phyloP scores from a whole-genome alignment of 441 rosid species.

The Bruguiera hainesii region DNA sequence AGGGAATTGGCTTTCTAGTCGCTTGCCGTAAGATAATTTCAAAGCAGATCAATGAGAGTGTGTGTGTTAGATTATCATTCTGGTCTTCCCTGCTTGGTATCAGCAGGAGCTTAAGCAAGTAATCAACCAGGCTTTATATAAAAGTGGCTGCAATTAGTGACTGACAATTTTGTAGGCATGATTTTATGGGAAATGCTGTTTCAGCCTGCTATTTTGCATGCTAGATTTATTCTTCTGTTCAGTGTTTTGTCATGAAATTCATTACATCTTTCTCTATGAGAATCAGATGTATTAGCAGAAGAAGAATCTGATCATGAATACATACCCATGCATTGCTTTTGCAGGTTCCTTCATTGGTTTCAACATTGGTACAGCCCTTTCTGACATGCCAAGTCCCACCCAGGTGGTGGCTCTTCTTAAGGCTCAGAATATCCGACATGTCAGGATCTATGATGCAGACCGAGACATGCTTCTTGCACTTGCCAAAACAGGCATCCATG shows the following conservation, averaged over 20 bases:
- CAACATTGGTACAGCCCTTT: conserved; percentile 82
- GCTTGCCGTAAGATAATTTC: too few relatives aligned
- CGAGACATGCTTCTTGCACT: conserved; percentile 73
- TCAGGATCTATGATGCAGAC: conserved; percentile 83
- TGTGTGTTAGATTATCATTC: too few relatives aligned
- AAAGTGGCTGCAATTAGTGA: background rate
- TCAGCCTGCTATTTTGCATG: too few relatives aligned
- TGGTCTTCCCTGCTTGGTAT: too few relatives aligned
- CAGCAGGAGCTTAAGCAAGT: too few relatives aligned
- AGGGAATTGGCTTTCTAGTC: too few relatives aligned
- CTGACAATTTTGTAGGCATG: too few relatives aligned
- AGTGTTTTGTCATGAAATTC: background rate
- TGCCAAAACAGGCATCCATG: conserved; percentile 75
- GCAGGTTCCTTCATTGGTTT: conserved; percentile 83
- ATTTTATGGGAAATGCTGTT: too few relatives aligned
- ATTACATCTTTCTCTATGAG: conserved; percentile 12
- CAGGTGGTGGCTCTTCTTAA: conserved; percentile 79
- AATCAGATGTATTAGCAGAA: conserved; percentile 13
- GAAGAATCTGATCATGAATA: conserved; percentile 1
- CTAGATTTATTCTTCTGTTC: background rate
- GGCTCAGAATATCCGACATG: conserved; percentile 71
- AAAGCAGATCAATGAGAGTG: too few relatives aligned
- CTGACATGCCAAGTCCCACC: conserved; percentile 84
- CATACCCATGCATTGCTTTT: conserved; percentile 11
- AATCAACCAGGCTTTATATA: background rate